Evolutionary conservation across 2,329 filamentous ascomycete genomes (phyloP).

Genomic region (Ceratocystis ficicola): DNA sequence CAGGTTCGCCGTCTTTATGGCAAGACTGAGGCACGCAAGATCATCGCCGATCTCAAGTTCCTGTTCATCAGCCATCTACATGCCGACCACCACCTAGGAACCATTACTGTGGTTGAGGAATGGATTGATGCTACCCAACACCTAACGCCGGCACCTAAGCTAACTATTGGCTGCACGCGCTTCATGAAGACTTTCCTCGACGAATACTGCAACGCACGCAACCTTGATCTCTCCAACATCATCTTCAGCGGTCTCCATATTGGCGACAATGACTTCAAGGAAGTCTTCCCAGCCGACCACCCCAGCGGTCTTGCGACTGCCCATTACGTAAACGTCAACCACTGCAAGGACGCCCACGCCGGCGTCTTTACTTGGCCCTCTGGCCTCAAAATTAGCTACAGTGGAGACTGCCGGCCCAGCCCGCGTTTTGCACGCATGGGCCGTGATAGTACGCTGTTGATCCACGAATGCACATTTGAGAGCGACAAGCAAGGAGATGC

Average conservation of each 20-base stretch:
- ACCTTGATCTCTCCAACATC: constrained; percentile 53
- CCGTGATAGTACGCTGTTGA: constrained; percentile 62
- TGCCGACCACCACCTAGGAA: constrained; percentile 90
- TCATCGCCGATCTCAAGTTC: constrained; percentile 64
- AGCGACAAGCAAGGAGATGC: constrained; percentile 72
- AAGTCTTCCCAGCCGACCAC: constrained; percentile 31
- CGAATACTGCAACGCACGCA: constrained; percentile 69
- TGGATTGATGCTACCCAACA: constrained; percentile 52
- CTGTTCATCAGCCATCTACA: constrained; percentile 95
- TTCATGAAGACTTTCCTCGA: constrained; percentile 64
- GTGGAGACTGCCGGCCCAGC: constrained; percentile 82
- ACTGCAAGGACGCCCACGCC: constrained; percentile 70
- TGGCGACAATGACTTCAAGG: constrained; percentile 25
- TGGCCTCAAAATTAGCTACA: constrained; percentile 81
- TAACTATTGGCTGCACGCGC: constrained; percentile 56
- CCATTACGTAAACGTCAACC: constrained; percentile 54
- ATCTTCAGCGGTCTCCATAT: constrained; percentile 26
- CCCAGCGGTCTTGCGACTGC: constrained; percentile 53
- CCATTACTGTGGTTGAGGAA: constrained; percentile 63
- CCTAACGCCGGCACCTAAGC: constrained; percentile 30
- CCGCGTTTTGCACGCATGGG: constrained; percentile 58
- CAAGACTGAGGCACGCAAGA: constrained; percentile 49
- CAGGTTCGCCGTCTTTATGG: constrained; percentile 67
- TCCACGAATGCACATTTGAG: constrained; percentile 95
- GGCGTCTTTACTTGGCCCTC: constrained; percentile 65